Percentiles rank a stretch among this genome's conserved stretches.
phyloP scores from a whole-genome alignment of 208 protist species.

The Entamoeba histolytica region DNA sequence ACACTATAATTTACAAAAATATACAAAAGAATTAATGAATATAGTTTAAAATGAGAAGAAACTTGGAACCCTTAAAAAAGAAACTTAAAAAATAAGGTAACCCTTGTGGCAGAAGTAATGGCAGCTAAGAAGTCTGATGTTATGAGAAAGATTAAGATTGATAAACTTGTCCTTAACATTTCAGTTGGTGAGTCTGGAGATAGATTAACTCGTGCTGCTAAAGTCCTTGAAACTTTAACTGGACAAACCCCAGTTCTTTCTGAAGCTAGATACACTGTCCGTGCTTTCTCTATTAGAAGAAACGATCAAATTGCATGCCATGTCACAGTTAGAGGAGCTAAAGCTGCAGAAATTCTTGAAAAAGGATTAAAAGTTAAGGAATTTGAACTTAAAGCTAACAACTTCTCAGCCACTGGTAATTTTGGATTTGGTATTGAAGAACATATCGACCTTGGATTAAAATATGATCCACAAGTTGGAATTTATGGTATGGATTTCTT shows the following conservation, averaged over 20 bases:
- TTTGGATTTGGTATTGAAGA: slow-evolving; percentile 98
- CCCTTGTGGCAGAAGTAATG: not conserved
- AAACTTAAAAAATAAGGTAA: too few species aligned
- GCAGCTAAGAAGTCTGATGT: slow-evolving; percentile 35
- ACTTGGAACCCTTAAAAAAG: too few species aligned
- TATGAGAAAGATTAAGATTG: slow-evolving; percentile 87
- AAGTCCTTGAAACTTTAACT: too few species aligned
- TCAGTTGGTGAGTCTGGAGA: too few species aligned
- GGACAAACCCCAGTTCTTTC: too few species aligned
- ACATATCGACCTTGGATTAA: slow-evolving; percentile 99
- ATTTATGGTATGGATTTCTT: slow-evolving; percentile 86
- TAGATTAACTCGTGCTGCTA: too few species aligned
- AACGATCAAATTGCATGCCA: slow-evolving; percentile 53
- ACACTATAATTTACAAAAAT: too few species aligned
- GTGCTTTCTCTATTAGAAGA: too few species aligned
- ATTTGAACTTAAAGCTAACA: slow-evolving; percentile 78
- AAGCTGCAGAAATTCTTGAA: slow-evolving; percentile 92
- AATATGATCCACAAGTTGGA: slow-evolving; percentile 96
- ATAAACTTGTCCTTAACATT: too few species aligned
- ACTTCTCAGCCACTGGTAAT: slow-evolving; percentile 81
- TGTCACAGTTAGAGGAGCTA: slow-evolving; percentile 91
- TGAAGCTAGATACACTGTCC: too few species aligned
- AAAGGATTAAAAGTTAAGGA: slow-evolving; percentile 92
- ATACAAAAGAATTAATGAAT: too few species aligned
- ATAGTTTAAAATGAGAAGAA: too few species aligned